A percentile compares a stretch with the other conserved stretches of the same genome.
phyloP scores from a whole-genome alignment of 305 asterid species.

The Withania somnifera region DNA sequence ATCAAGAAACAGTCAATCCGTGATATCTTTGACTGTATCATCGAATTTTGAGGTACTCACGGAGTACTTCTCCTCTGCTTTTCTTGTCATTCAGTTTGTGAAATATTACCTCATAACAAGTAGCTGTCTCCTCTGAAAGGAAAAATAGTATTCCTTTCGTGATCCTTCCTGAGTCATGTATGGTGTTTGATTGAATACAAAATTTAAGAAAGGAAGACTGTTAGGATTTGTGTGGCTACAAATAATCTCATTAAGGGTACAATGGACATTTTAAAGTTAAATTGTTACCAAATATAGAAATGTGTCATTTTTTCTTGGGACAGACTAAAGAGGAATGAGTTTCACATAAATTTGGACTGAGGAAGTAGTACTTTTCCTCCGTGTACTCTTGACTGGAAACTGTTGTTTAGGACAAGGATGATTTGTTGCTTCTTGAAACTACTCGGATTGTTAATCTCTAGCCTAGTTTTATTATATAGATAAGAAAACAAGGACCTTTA shows the following conservation, averaged over 20 bases:
- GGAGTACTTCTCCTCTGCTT: background rate
- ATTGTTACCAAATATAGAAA: background rate
- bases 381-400: background rate
- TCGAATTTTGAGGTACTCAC: conserved; percentile 86
- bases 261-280: background rate
- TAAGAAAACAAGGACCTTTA: background rate
- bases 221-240: background rate
- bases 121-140: background rate
- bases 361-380: background rate
- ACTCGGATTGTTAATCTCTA: background rate
- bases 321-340: background rate
- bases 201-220: background rate
- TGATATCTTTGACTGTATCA: conserved; percentile 68
- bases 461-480: background rate
- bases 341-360: background rate
- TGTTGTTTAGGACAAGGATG: background rate
- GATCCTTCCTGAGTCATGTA: background rate
- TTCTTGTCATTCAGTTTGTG: background rate
- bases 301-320: background rate
- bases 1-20: conserved; percentile 38
- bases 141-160: background rate
- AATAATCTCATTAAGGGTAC: background rate
- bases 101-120: background rate
- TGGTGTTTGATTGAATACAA: background rate
- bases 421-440: background rate